These are phyloP conservation scores for Botrytis byssoidea DNA, from an alignment of 2,329 filamentous ascomycete species.

Conservation along the genomic window DNA sequence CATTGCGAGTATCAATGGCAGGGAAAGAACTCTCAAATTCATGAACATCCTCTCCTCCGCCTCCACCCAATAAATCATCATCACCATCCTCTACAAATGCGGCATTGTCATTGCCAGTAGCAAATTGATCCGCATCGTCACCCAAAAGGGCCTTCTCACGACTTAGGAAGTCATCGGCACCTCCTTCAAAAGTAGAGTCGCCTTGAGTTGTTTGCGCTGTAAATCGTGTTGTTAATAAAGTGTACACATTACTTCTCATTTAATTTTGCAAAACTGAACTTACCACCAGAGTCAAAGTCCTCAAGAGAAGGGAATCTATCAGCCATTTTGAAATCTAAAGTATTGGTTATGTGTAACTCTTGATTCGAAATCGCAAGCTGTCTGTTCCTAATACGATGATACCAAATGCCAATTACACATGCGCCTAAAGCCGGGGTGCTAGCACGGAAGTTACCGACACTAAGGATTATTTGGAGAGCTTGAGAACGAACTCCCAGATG, in stretches of 20 bases:
- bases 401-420: slow-evolving; percentile 5
- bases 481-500: slow-evolving; percentile 7
- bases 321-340: slow-evolving; percentile 47
- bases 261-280: slow-evolving; percentile 20
- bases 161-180: slow-evolving; percentile 79
- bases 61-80: slow-evolving; percentile 69
- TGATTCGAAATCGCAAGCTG: slow-evolving; percentile 20
- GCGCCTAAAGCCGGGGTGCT: slow-evolving; percentile 6
- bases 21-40: slow-evolving; percentile 89
- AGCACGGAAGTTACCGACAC: slow-evolving; percentile 19
- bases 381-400: slow-evolving; percentile 15
- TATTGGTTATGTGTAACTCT: slow-evolving; percentile 19
- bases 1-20: slow-evolving; percentile 65
- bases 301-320: slow-evolving; percentile 60
- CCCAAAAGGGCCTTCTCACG: slow-evolving; percentile 86
- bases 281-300: slow-evolving; percentile 55
- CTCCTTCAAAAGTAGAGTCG: slow-evolving; percentile 51
- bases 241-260: slow-evolving; percentile 5
- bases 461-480: slow-evolving; percentile 21
- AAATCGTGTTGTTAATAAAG: slow-evolving; percentile 25
- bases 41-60: slow-evolving; percentile 42
- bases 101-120: slow-evolving; percentile 68
- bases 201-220: slow-evolving; percentile 63
- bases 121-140: slow-evolving; percentile 90
- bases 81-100: slow-evolving; percentile 63